A percentile compares a stretch with the other conserved stretches of the same genome.
phyloP scores from a whole-genome alignment of 2,329 filamentous ascomycete genomes.

The Monosporascus sp. region DNA sequence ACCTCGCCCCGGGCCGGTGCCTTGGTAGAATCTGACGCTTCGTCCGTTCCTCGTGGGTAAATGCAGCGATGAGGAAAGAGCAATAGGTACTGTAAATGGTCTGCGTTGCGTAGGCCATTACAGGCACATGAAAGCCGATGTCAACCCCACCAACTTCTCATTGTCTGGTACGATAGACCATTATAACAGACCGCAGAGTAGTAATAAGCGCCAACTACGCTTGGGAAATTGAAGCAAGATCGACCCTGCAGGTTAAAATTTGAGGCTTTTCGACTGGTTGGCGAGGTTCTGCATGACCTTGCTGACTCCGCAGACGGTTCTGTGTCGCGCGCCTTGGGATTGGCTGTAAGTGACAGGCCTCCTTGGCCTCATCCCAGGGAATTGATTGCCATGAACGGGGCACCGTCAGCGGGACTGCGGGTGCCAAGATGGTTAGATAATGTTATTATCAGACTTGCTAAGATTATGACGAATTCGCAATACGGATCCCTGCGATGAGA shows the following conservation, averaged over 20 bases:
- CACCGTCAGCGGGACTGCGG: neutral
- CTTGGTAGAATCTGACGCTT: no score
- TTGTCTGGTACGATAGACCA: no score
- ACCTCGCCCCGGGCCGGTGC: no score
- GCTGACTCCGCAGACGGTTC: constrained; percentile 16
- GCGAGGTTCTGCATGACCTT: constrained; percentile 16
- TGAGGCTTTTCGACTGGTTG: constrained; percentile 14
- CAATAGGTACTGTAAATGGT: no score
- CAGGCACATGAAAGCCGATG: no score
- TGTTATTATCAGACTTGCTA: neutral
- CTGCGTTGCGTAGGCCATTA: no score
- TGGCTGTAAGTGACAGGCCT: neutral
- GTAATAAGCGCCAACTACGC: neutral
- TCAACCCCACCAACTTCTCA: no score
- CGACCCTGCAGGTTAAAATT: constrained; percentile 14
- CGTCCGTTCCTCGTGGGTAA: no score
- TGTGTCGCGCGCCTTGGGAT: neutral
- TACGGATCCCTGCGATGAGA: neutral
- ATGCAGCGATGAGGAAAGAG: no score
- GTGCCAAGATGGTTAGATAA: neutral
- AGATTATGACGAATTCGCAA: neutral
- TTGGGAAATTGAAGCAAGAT: constrained; percentile 8
- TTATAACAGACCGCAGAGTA: neutral
- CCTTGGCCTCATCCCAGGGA: neutral
- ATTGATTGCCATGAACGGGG: neutral